These are phyloP conservation scores for Salix arbutifolia DNA, from an alignment of 345 rosid genomes.

Conservation along the genomic window DNA sequence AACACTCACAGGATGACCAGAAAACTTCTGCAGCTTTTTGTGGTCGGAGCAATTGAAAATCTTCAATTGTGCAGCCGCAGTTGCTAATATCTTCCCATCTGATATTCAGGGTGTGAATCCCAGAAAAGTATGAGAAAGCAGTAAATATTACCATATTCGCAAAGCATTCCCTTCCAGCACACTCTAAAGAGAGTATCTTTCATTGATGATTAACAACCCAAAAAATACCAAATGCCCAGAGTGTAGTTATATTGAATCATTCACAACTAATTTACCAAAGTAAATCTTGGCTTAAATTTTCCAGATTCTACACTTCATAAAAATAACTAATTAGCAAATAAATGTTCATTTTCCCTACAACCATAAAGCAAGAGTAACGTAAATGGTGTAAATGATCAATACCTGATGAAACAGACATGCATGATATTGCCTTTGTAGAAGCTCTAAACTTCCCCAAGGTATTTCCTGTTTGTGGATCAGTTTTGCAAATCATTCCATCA, in stretches of 20 bases:
- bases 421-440: constrained; percentile 70
- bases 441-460: constrained; percentile 59
- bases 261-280: neutral
- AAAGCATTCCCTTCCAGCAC: neutral
- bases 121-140: constrained; percentile 17
- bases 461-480: constrained; percentile 72
- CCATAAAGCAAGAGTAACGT: constrained; percentile 6
- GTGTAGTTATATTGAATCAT: neutral
- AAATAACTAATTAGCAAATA: neutral
- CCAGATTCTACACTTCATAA: neutral
- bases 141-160: neutral
- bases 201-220: neutral
- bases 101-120: neutral
- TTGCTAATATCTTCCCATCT: constrained; percentile 67
- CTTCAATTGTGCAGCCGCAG: constrained; percentile 81
- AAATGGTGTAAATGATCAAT: constrained; percentile 8
- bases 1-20: constrained; percentile 66
- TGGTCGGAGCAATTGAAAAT: constrained; percentile 58
- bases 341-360: neutral
- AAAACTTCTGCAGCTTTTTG: constrained; percentile 77
- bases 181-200: neutral
- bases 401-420: constrained; percentile 79
- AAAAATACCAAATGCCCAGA: neutral
- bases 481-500: constrained; percentile 87
- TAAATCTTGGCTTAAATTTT: neutral